Evolutionary conservation across 139 green algal species (phyloP).

Genomic region (Volvox africanus): DNA sequence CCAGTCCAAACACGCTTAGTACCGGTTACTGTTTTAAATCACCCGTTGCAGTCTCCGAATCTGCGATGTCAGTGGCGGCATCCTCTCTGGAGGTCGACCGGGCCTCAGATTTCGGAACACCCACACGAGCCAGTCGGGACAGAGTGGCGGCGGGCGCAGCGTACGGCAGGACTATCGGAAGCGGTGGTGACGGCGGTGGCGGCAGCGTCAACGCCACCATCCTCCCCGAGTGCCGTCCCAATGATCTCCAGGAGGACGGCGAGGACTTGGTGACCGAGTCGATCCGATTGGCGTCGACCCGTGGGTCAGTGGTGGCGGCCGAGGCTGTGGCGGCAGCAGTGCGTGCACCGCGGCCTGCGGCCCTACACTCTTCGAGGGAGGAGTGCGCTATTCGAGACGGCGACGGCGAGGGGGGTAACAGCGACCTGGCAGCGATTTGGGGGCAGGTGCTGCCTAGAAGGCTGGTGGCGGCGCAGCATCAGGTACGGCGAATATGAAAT

Average conservation of each 20-base stretch:
- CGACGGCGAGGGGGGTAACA: neutral
- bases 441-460: slow-evolving; percentile 5
- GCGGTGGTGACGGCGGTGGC: neutral
- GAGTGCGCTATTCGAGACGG: neutral
- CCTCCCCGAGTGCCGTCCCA: neutral
- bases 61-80: slow-evolving; percentile 4
- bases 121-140: neutral
- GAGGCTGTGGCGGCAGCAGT: neutral
- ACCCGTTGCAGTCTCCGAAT: slow-evolving; percentile 13
- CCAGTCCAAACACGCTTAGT: too few relatives aligned
- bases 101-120: neutral
- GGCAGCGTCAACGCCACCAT: neutral
- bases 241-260: neutral
- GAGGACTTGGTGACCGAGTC: neutral
- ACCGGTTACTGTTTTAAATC: neutral
- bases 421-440: neutral
- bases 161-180: neutral
- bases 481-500: neutral
- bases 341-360: neutral
- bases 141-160: neutral
- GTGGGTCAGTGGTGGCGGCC: neutral
- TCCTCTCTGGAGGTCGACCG: slow-evolving; percentile 41
- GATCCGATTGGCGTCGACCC: too few relatives aligned
- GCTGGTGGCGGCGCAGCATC: slow-evolving; percentile 20
- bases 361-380: neutral